Conservation (phyloP, 2,329 filamentous ascomycete genomes). For the Daldinia eschscholtzii region DNA sequence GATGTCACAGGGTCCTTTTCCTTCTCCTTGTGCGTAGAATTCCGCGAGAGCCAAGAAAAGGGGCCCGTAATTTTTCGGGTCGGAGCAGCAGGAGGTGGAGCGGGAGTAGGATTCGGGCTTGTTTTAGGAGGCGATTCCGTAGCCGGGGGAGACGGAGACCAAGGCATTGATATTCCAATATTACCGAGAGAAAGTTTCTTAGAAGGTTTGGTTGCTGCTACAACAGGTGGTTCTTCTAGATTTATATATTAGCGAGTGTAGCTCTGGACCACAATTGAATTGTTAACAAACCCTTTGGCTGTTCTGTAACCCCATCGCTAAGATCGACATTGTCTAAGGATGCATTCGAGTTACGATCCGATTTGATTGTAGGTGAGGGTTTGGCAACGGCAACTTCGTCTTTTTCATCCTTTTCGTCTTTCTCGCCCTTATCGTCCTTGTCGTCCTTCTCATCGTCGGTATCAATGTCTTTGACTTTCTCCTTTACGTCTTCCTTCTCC, state of each 20-base stretch:
- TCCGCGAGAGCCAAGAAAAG: constrained; percentile 87
- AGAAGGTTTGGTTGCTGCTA: constrained; percentile 55
- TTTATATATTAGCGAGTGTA: constrained; percentile 26
- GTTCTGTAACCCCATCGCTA: constrained; percentile 65
- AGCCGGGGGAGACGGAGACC: constrained; percentile 73
- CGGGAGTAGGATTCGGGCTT: constrained; percentile 52
- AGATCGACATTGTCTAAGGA: constrained; percentile 75
- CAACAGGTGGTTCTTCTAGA: constrained; percentile 51
- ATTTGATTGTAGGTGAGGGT: constrained; percentile 47
- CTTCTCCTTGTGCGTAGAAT: constrained; percentile 69
- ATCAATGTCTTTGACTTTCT: neutral
- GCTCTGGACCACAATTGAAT: neutral
- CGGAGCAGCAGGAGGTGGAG: constrained; percentile 55
- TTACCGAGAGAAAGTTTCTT: constrained; percentile 75
- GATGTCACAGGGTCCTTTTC: constrained; percentile 66
- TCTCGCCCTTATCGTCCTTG: constrained; percentile 17
- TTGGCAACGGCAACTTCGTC: constrained; percentile 24
- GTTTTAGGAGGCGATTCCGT: constrained; percentile 63
- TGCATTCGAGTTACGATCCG: constrained; percentile 61
- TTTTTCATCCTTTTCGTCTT: constrained; percentile 18
- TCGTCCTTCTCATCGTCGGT: neutral
- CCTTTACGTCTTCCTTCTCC: neutral
- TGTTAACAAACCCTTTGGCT: constrained; percentile 47
- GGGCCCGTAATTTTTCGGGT: constrained; percentile 84
- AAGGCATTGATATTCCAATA: constrained; percentile 79